Conservation (phyloP, 2,329 filamentous ascomycete genomes). For the Drechmeria coniospora region DNA sequence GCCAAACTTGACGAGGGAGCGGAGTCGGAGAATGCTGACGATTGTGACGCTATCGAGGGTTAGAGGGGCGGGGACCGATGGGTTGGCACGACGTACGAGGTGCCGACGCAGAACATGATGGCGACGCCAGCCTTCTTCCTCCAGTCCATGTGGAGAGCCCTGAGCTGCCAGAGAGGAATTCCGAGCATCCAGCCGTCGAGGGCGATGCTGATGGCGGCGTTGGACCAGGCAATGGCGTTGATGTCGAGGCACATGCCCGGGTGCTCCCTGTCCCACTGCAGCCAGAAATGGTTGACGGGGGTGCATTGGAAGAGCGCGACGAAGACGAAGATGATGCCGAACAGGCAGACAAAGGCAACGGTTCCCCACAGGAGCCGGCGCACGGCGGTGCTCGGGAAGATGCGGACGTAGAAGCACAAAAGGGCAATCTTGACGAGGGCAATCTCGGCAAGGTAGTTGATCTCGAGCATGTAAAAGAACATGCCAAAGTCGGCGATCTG, state of each 20-base stretch:
- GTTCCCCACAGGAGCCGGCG: slow-evolving; percentile 26
- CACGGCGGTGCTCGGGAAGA: slow-evolving; percentile 29
- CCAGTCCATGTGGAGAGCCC: slow-evolving; percentile 25
- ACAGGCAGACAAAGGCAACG: slow-evolving; percentile 21
- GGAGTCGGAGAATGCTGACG: slow-evolving; percentile 22
- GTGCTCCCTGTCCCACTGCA: slow-evolving; percentile 31
- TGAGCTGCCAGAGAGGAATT: slow-evolving; percentile 31
- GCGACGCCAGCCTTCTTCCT: slow-evolving; percentile 32
- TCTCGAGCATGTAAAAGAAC: slow-evolving; percentile 26
- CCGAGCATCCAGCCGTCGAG: slow-evolving; percentile 36
- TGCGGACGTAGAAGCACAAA: slow-evolving; percentile 38
- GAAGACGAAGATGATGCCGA: slow-evolving; percentile 25
- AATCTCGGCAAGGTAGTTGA: slow-evolving; percentile 30
- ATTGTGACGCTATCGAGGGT: slow-evolving; percentile 18
- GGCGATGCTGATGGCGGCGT: slow-evolving; percentile 35
- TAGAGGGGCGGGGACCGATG: background rate
- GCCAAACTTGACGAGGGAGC: slow-evolving; percentile 15
- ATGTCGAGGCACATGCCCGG: slow-evolving; percentile 32
- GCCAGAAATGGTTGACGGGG: slow-evolving; percentile 38
- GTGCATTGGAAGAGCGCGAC: slow-evolving; percentile 33
- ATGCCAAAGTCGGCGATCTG: slow-evolving; percentile 27
- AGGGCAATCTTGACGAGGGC: slow-evolving; percentile 34
- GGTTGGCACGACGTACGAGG: slow-evolving; percentile 21
- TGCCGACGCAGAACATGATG: slow-evolving; percentile 34
- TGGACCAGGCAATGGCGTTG: slow-evolving; percentile 33